Evolutionary conservation across 352 stramenopile genomes (phyloP).

Genomic region (Lagenidium giganteum): DNA sequence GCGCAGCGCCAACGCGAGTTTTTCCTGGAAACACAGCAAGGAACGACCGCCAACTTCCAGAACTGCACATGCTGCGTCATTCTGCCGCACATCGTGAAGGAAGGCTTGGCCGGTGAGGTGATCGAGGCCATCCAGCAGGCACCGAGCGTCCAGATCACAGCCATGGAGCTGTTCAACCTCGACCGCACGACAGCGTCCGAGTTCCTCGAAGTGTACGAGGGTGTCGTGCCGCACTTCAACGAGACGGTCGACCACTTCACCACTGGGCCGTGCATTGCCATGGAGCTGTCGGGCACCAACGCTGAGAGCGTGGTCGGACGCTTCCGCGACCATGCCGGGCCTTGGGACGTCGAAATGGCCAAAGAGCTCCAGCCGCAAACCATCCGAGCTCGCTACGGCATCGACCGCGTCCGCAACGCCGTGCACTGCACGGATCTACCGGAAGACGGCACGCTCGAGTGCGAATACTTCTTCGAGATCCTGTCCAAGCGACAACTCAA

Average conservation of each 20-base stretch:
- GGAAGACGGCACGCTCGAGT: constrained; percentile 89
- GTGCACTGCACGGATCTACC: constrained; percentile 92
- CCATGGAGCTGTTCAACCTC: constrained; percentile 87
- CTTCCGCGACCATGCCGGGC: constrained; percentile 83
- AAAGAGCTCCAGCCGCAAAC: constrained; percentile 88
- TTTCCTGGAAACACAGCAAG: constrained; percentile 54
- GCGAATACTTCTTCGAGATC: constrained; percentile 93
- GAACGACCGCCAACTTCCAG: constrained; percentile 68
- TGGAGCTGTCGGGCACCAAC: constrained; percentile 80
- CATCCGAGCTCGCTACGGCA: constrained; percentile 87
- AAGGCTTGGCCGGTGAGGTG: constrained; percentile 71
- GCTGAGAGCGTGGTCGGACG: constrained; percentile 46
- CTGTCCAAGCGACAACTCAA: constrained; percentile 62
- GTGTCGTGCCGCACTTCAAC: constrained; percentile 89
- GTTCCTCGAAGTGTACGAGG: constrained; percentile 90
- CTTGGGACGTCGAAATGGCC: constrained; percentile 91
- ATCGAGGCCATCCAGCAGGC: constrained; percentile 75
- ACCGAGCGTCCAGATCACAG: constrained; percentile 70
- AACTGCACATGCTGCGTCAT: constrained; percentile 92
- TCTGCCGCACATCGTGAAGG: constrained; percentile 90
- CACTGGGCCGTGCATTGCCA: constrained; percentile 82
- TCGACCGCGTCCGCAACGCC: constrained; percentile 84
- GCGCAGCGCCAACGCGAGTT: constrained; percentile 51
- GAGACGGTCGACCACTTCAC: constrained; percentile 88
- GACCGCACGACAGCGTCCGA: constrained; percentile 84